Evolutionary conservation across 495 filamentous ascomycete species (phyloP), one percentile per base, ranked within the genome.

Genomic region (Penicillium flavigenum): DNA sequence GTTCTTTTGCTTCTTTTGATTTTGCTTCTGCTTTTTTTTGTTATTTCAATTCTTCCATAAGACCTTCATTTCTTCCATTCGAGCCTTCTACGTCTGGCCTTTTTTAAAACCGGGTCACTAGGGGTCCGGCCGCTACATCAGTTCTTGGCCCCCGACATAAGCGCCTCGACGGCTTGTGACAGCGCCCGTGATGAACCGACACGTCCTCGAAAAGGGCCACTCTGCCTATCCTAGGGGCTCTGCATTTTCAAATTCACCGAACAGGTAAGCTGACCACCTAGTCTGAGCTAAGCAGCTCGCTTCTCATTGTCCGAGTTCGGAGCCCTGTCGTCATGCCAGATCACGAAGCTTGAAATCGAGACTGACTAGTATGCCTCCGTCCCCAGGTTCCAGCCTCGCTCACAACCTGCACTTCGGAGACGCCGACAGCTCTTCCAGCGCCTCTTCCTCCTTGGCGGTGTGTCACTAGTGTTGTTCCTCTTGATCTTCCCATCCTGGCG

Each of bases 241-340:
- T 57, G 88, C 86, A 45, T 94, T 96, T 68, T 90, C 89, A 57
- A 91, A 96, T 66, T 90, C 91, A 60, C 90, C 92, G 62, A 90
- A 96, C 68, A 87, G 89, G 91, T 96, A 82, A 61, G 43, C 22
- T 24, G 27, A 17, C 57, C 42, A 39, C 16, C n/a, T 27, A 38
- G 32, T 56, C 16, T 16, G n/a, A 39, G 26, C 16, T 12, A 27
- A 45, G 49, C 34, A 39, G 19, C 56, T 41, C 58, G 51, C 34
- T 36, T 51, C 51, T 49, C 24, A 31, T 58, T 34, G 47, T 47
- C 36, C 32, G n/a, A 34, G 41, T 32, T 29, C 6, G 22, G 20
- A 55, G 31, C 44, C 20, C n/a, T 46, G 51, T 20, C 51, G 42
- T 56, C 62, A 56, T 51, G 19, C 50, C 29, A 43, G 46, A 42